Evolutionary conservation across 1,139 yeast genomes (phyloP).

Genomic region (Geotrichum klebahnii): DNA sequence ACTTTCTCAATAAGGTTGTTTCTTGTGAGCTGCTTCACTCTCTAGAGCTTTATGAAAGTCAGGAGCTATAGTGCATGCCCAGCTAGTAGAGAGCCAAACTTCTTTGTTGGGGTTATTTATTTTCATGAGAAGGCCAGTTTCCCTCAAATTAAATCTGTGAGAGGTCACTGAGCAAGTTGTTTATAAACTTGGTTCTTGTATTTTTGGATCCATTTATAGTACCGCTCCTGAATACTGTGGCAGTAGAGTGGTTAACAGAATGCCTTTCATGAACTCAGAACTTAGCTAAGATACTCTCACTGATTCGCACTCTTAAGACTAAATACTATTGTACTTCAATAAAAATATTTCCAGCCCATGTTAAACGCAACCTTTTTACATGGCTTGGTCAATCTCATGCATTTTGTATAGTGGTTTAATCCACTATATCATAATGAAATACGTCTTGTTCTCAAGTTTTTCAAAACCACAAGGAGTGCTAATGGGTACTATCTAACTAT

Average conservation of each 20-base stretch:
- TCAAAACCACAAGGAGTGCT: slow-evolving; percentile 60
- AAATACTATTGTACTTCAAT: slow-evolving; percentile 84
- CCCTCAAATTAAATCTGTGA: slow-evolving; percentile 79
- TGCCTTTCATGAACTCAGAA: slow-evolving; percentile 86
- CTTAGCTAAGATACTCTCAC: slow-evolving; percentile 71
- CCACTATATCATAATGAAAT: slow-evolving; percentile 88
- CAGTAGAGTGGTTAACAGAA: slow-evolving; percentile 71
- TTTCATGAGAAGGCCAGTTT: slow-evolving; percentile 90
- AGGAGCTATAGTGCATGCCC: slow-evolving; percentile 84
- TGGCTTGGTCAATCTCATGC: slow-evolving; percentile 70
- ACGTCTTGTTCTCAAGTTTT: slow-evolving; percentile 78
- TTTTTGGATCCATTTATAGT: slow-evolving; percentile 80
- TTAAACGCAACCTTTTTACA: slow-evolving; percentile 81
- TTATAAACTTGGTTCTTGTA: slow-evolving; percentile 84
- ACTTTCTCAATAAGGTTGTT: slow-evolving; percentile 88
- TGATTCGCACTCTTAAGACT: slow-evolving; percentile 72
- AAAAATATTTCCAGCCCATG: slow-evolving; percentile 79
- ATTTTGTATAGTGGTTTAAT: slow-evolving; percentile 90
- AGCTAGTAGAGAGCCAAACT: slow-evolving; percentile 99
- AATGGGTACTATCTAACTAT: slow-evolving; percentile 72
- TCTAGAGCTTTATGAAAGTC: slow-evolving; percentile 89
- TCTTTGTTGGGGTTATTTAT: slow-evolving; percentile 95
- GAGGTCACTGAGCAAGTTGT: slow-evolving; percentile 82
- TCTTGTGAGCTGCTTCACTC: slow-evolving; percentile 89
- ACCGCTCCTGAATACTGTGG: slow-evolving; percentile 90